phyloP scores from a whole-genome alignment of 2,329 filamentous ascomycete species.

The Trichophyton verrucosum region DNA sequence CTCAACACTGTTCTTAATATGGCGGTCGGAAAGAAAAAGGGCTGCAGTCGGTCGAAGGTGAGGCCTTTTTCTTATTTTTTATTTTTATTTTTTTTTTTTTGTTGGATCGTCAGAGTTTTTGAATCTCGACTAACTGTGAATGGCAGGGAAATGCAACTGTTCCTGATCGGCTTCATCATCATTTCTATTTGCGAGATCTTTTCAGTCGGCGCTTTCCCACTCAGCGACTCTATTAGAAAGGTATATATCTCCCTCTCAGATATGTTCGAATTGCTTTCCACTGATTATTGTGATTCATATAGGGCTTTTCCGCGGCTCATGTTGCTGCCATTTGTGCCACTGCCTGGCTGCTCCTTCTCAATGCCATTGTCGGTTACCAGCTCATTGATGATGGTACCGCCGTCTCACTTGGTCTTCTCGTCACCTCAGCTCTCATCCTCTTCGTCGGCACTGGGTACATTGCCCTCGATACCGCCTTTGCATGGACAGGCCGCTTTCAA shows the following conservation, averaged over 20 bases:
- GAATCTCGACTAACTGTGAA: not conserved
- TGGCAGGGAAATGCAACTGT: slow-evolving; percentile 85
- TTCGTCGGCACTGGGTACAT: slow-evolving; percentile 93
- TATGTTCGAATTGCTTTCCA: too few relatives aligned
- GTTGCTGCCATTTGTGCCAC: slow-evolving; percentile 81
- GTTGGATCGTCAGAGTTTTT: not conserved
- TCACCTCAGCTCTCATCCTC: slow-evolving; percentile 56
- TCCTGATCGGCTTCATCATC: slow-evolving; percentile 73
- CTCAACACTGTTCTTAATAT: slow-evolving; percentile 54
- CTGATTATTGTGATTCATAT: not conserved
- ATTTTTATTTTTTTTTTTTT: not conserved
- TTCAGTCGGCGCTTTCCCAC: slow-evolving; percentile 77
- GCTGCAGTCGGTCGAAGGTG: slow-evolving; percentile 88
- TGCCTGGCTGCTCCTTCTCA: slow-evolving; percentile 81
- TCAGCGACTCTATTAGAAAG: slow-evolving; percentile 53
- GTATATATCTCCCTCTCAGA: slow-evolving; percentile 16
- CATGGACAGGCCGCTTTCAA: slow-evolving; percentile 70
- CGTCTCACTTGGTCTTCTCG: slow-evolving; percentile 63
- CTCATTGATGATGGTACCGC: slow-evolving; percentile 85
- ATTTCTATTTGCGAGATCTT: slow-evolving; percentile 95
- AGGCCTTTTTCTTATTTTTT: slow-evolving; percentile 35
- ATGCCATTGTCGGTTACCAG: slow-evolving; percentile 86
- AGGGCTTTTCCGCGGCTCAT: slow-evolving; percentile 84
- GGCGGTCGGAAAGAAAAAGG: slow-evolving; percentile 75
- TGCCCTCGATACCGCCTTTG: slow-evolving; percentile 79